Evolutionary conservation across 305 asterid species (phyloP).

Genomic region (Vinca major): DNA sequence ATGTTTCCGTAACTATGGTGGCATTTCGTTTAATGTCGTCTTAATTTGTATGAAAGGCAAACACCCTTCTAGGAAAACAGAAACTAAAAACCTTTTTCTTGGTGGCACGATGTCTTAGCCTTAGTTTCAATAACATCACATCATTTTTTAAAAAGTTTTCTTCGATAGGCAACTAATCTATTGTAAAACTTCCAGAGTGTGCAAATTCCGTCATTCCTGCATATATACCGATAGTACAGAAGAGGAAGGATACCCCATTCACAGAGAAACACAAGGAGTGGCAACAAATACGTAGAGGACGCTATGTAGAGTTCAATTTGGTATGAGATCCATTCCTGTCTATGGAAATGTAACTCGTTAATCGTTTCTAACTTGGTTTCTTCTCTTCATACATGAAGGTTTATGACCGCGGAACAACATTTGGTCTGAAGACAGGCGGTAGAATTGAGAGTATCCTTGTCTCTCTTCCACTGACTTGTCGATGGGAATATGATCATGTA

Average conservation of each 20-base stretch:
- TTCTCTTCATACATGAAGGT: constrained; percentile 36
- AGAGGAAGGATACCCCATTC: constrained; percentile 75
- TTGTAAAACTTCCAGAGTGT: constrained; percentile 56
- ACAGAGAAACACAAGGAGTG: constrained; percentile 70
- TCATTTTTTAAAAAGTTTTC: too few relatives aligned
- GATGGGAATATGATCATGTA: constrained; percentile 93
- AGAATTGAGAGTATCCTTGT: constrained; percentile 98
- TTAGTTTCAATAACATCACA: too few relatives aligned
- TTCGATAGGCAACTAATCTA: neutral
- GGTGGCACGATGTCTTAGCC: neutral
- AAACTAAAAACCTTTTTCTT: too few relatives aligned
- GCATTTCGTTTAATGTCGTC: too few relatives aligned
- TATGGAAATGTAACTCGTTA: neutral
- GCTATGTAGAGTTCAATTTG: constrained; percentile 95
- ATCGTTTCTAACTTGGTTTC: constrained; percentile 13
- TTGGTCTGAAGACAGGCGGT: constrained; percentile 98
- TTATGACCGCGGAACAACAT: constrained; percentile 98
- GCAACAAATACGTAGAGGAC: constrained; percentile 98
- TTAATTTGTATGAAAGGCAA: too few relatives aligned
- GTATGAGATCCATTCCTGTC: constrained; percentile 29
- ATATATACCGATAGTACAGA: constrained; percentile 78
- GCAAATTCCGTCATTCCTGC: constrained; percentile 94
- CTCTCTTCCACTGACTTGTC: constrained; percentile 81
- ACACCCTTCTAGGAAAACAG: too few relatives aligned
- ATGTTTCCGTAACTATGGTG: too few relatives aligned